Conservation (phyloP, 208 protist genomes). For the Polymyxa betae region DNA sequence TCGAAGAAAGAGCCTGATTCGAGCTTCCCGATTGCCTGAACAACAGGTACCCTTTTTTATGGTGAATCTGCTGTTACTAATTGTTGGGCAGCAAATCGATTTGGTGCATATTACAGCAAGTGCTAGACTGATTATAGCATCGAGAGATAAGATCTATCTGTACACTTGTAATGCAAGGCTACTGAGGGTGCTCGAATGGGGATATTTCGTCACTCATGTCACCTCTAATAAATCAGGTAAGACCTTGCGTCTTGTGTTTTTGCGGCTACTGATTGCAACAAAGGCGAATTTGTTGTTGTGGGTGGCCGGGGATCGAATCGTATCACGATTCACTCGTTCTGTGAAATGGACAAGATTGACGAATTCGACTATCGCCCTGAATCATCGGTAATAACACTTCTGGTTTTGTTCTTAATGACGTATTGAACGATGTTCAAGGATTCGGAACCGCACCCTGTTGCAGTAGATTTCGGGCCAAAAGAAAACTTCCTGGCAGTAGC, state of each 20-base stretch:
- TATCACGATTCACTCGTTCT: constrained; percentile 31
- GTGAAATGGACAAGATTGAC: constrained; percentile 4
- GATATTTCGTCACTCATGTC: neutral
- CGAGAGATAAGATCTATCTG: neutral
- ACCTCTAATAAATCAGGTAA: constrained; percentile 11
- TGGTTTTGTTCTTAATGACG: neutral
- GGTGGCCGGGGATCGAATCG: neutral
- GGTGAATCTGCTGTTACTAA: neutral
- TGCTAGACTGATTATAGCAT: neutral
- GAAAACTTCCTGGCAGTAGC: constrained; percentile 29
- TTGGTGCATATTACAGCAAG: neutral
- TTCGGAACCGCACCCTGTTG: neutral
- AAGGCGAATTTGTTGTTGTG: constrained; percentile 7
- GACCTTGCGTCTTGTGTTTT: neutral
- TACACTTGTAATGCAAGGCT: constrained; percentile 26
- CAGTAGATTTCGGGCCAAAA: neutral
- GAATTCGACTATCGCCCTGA: neutral
- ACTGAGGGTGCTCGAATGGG: neutral
- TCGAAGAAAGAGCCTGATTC: neutral
- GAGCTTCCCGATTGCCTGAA: neutral
- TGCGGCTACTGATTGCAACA: too few relatives aligned
- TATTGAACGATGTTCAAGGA: neutral
- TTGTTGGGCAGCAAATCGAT: neutral
- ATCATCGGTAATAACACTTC: neutral
- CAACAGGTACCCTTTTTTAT: neutral